Evolutionary conservation across 75 land plant genomes (phyloP), one percentile per base, ranked within the genome.

Genomic region (Selaginella tamariscina): DNA sequence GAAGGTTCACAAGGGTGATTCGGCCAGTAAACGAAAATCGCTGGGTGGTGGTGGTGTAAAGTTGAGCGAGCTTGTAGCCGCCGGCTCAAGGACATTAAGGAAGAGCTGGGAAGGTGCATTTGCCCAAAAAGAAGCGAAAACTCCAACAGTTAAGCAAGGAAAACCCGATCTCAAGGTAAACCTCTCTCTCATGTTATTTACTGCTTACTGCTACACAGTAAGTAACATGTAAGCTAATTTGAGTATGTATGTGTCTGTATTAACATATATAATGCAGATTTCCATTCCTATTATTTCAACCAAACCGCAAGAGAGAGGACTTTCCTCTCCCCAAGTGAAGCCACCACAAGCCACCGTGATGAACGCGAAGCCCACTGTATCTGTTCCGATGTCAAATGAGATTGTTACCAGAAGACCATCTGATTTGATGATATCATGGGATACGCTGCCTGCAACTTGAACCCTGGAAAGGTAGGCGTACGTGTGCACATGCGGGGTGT

Each of bases 61-160:
- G 62, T 23, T 27, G 26, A 26, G 62, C 21, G 62, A 59, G 8
- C 26, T 59, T 8, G 26, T 59, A 9, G 26, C 62, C 23, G 62
- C 26, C 23, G 26, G 62, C 23, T 23, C 62, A 5, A 21, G 62
- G 24, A 59, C 62, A 59, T n/a, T 59, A 21, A 5, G 62, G 18
- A 59, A 59, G n/a, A 59, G 62, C 62, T 59, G 62, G 62, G 62
- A 59, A 21, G 62, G 62, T 39, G 49, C 49, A 39, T 39, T 39
- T 39, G 49, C 49, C 15, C 49, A 39, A 15, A 39, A 39, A 15
- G 49, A 39, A 15, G 49, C 49, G 11, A 39, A 15, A 39, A 39
- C 49, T 39, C 11, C 49, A 39, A 39, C 49, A 15, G 49, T 39
- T 5, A 39, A 39, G 49, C 49, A 39, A 39, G 5, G 11, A 39